A percentile compares a stretch with the other conserved stretches of the same genome.
These are phyloP conservation scores for Zymoseptoria tritici DNA, from an alignment of 2,329 filamentous ascomycete species.

Conservation along the genomic window DNA sequence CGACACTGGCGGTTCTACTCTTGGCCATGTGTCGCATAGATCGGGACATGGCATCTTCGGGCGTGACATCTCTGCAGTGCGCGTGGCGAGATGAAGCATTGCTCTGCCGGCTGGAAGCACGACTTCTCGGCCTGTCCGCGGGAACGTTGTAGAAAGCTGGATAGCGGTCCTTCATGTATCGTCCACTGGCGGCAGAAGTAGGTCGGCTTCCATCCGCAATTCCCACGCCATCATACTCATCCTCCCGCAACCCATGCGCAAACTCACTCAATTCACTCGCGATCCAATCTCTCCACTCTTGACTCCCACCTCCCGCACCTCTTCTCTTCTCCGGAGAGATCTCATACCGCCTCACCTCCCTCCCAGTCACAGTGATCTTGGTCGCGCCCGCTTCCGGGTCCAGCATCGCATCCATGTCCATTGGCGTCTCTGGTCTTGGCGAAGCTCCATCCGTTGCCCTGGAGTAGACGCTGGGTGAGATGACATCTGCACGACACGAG, in stretches of 20 bases:
- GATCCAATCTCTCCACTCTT: slow-evolving; percentile 42
- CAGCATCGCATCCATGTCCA: slow-evolving; percentile 7
- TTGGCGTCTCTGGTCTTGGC: slow-evolving; percentile 24
- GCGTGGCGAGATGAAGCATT: background rate
- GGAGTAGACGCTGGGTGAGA: slow-evolving; percentile 43
- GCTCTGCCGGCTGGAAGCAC: slow-evolving; percentile 19
- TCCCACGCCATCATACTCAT: background rate
- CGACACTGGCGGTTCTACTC: slow-evolving; percentile 2
- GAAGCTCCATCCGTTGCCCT: slow-evolving; percentile 34
- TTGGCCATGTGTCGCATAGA: background rate
- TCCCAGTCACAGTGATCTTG: slow-evolving; percentile 38
- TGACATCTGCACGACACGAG: slow-evolving; percentile 3
- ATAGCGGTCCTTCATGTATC: slow-evolving; percentile 41
- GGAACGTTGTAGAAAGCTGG: slow-evolving; percentile 30
- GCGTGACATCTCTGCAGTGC: background rate
- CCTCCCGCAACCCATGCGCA: background rate
- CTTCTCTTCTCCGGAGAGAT: slow-evolving; percentile 24
- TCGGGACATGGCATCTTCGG: background rate
- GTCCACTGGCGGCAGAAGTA: background rate
- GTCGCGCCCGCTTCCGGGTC: slow-evolving; percentile 21
- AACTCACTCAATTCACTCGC: slow-evolving; percentile 37
- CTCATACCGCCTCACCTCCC: slow-evolving; percentile 38
- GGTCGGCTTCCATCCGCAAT: slow-evolving; percentile 11
- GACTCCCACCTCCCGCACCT: slow-evolving; percentile 27
- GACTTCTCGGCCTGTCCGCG: slow-evolving; percentile 10